These are phyloP conservation scores for Sporothrix schenckii DNA, from an alignment of 2,329 filamentous ascomycete species.

Conservation along the genomic window DNA sequence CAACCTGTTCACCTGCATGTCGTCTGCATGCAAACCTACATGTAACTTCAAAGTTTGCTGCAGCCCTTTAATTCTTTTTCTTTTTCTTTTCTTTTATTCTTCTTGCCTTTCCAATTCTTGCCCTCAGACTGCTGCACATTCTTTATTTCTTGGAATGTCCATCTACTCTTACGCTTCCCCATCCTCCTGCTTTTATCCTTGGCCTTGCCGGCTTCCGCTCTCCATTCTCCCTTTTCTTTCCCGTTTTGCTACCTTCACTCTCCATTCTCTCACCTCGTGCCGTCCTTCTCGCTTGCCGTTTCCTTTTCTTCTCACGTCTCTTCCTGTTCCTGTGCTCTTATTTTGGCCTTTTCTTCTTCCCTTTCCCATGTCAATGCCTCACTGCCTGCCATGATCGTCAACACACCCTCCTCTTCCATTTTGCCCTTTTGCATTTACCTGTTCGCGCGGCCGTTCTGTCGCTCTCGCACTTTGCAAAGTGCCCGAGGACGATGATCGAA, in stretches of 20 bases:
- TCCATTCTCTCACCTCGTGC: neutral
- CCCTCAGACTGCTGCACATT: neutral
- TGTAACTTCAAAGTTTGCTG: neutral
- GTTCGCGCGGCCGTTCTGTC: neutral
- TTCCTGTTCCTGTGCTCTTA: neutral
- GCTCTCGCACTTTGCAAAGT: constrained; percentile 27
- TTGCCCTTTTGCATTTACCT: neutral
- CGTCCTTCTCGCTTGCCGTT: constrained; percentile 21
- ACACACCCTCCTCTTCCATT: constrained; percentile 1
- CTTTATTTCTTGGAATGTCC: neutral
- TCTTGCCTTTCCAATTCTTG: neutral
- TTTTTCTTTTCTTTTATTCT: too few relatives aligned
- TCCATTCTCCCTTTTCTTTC: neutral
- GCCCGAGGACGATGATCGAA: constrained; percentile 24
- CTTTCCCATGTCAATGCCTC: neutral
- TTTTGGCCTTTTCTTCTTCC: neutral
- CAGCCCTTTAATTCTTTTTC: neutral
- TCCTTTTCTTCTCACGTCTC: neutral
- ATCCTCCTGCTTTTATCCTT: neutral
- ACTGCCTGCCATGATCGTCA: constrained; percentile 16
- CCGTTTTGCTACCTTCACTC: neutral
- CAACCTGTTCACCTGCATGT: neutral
- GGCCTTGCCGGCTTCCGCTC: constrained; percentile 3
- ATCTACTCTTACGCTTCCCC: neutral
- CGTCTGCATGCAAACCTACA: too few relatives aligned